Conservation (phyloP, 768 basidiomycete species). For the Calvatia gigantea region DNA sequence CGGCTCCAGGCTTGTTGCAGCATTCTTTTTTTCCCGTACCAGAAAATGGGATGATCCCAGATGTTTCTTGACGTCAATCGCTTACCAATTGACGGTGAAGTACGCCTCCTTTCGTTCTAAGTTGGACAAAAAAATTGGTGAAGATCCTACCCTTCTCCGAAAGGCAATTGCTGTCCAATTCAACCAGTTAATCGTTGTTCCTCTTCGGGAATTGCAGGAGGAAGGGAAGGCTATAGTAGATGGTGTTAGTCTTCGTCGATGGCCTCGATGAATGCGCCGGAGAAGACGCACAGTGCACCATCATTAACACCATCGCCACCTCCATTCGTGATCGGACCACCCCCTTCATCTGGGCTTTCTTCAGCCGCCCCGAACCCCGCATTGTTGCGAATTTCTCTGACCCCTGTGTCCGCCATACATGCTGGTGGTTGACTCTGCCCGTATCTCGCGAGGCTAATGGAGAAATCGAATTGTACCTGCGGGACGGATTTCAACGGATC, state of each 20-base stretch:
- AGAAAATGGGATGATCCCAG: neutral
- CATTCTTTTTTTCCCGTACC: neutral
- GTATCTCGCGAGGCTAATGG: slow-evolving; percentile 10
- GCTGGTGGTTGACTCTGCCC: neutral
- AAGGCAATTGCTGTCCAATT: neutral
- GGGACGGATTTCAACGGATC: slow-evolving; percentile 5
- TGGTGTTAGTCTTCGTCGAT: too few species aligned
- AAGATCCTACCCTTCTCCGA: neutral
- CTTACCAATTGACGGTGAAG: neutral
- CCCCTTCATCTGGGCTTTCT: neutral
- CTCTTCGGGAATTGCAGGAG: too few species aligned
- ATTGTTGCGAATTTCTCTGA: slow-evolving; percentile 6
- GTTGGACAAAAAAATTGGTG: neutral
- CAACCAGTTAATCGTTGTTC: too few species aligned
- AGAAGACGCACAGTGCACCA: neutral
- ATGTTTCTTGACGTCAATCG: neutral
- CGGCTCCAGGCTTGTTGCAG: neutral
- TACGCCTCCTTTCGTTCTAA: neutral
- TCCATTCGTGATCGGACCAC: neutral
- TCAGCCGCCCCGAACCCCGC: neutral
- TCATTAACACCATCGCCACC: neutral
- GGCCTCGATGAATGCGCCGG: neutral
- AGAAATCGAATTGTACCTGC: slow-evolving; percentile 17
- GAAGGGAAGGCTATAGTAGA: too few species aligned
- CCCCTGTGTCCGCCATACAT: neutral